Evolutionary conservation across 257 asterid species (phyloP), one percentile per base, ranked within the genome.

Genomic region (Nyctanthes arbortristis): DNA sequence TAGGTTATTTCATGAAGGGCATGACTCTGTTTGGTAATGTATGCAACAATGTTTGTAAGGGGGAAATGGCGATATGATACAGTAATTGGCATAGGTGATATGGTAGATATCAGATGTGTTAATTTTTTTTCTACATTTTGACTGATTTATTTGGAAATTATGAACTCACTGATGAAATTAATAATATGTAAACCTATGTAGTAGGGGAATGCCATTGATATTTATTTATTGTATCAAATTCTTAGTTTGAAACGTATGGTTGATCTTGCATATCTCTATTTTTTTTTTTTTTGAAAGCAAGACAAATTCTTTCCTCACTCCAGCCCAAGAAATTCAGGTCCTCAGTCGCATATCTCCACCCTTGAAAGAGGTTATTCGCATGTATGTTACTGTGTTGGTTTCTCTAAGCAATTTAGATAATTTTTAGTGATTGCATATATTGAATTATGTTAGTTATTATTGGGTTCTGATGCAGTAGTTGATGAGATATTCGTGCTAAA

Each of bases 291-390:
- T 77, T 78, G 90, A 25, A 94, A 88, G 68, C 95, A 79, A 36
- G 95, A 85, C 54, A 94, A 85, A 27, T 89, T 89, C 81, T 89
- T 67, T 80, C 70, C 80, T 0, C 89, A 96, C 2, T 91, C 97
- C 78, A 79, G 78, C 22, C 89, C 88, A 11, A 79, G 92, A 81
- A 81, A 79, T 68, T 65, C 90, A 35, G 99, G 96, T 64, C 98
- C 96, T 35, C 96, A 94, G 77, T 86, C 98, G 35, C 96, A 96
- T 20, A 97, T 89, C 72, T 76, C 95, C 61, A 96, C 99, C 5
- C 99, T 98, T 43, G 86, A 88, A 78, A 82, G 99, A 89, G 99
- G 99, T 94, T 65, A 79, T 45, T 5, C 66, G 40, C 68, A n/a
- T n/a, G n/a, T n/a, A n/a, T n/a, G n/a, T 43, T 28, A 33, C 36